phyloP scores from a whole-genome alignment of 2,329 filamentous ascomycete genomes.

The Simplicillium sp. region DNA sequence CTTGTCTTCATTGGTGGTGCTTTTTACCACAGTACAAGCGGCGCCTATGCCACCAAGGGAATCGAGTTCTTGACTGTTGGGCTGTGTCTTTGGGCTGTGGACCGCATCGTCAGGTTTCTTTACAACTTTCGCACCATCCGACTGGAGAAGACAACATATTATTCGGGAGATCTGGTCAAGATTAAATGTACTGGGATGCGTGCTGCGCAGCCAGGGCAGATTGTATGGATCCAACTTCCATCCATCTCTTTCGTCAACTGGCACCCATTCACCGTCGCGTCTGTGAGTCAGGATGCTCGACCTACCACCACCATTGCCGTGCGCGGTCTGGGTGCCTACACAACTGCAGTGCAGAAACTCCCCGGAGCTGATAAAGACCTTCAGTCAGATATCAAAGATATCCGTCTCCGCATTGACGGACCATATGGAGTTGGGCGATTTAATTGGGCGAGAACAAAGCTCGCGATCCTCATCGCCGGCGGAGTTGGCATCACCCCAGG shows the following conservation, averaged over 20 bases:
- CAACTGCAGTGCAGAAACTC: conserved; percentile 4
- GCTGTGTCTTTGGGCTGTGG: conserved; percentile 12
- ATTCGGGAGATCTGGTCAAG: conserved; percentile 12
- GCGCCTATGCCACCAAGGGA: conserved; percentile 1
- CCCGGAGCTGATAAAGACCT: not conserved
- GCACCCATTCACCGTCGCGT: conserved; percentile 16
- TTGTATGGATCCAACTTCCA: conserved; percentile 14
- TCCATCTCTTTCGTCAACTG: conserved; percentile 12
- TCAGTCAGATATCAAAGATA: not conserved
- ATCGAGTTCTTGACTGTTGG: conserved; percentile 14
- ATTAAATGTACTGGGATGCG: conserved; percentile 10
- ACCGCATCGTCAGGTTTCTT: conserved; percentile 11
- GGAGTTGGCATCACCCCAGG: conserved; percentile 15
- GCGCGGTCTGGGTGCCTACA: conserved; percentile 10
- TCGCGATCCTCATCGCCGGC: conserved; percentile 12
- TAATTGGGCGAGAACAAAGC: conserved; percentile 10
- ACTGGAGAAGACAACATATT: conserved; percentile 7
- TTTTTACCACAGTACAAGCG: conserved; percentile 11
- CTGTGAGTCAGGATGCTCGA: not conserved
- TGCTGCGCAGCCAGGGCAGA: conserved; percentile 10
- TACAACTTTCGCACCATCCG: conserved; percentile 9
- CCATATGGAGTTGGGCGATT: conserved; percentile 12
- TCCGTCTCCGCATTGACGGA: conserved; percentile 9
- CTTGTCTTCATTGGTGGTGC: conserved; percentile 13
- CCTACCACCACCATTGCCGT: conserved; percentile 9